A percentile compares a stretch with the other conserved stretches of the same genome.
Evolutionary conservation across 1,139 yeast species (phyloP).

Genomic region (Blastobotrys capitulatus): DNA sequence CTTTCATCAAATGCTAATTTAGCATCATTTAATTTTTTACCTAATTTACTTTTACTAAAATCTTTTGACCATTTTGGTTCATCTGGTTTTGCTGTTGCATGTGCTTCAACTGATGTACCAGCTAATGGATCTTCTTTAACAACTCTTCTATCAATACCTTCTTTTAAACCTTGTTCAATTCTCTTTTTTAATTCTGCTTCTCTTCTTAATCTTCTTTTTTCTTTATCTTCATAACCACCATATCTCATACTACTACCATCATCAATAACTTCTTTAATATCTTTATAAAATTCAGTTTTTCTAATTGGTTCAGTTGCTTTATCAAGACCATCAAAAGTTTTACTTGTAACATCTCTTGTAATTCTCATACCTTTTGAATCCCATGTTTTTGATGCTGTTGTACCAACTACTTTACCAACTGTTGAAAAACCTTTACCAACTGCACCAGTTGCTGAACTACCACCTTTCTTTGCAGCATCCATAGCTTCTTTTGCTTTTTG

Average conservation of each 20-base stretch:
- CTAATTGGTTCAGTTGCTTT: conserved; percentile 93
- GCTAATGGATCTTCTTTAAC: conserved; percentile 82
- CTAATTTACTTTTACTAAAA: conserved; percentile 65
- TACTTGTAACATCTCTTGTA: conserved; percentile 74
- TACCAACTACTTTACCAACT: conserved; percentile 93
- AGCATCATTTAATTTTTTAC: conserved; percentile 56
- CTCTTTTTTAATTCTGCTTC: conserved; percentile 32
- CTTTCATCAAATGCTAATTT: conserved; percentile 77
- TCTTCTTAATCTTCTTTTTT: conserved; percentile 71
- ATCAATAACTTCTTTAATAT: conserved; percentile 81
- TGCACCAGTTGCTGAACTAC: conserved; percentile 46
- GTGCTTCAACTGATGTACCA: conserved; percentile 75
- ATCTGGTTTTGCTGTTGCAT: conserved; percentile 77
- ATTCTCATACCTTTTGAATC: conserved; percentile 89
- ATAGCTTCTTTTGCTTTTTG: conserved; percentile 91
- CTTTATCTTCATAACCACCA: conserved; percentile 90
- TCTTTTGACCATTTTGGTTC: conserved; percentile 56
- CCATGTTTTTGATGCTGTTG: conserved; percentile 90
- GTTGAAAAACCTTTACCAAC: conserved; percentile 79
- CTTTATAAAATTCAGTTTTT: conserved; percentile 83
- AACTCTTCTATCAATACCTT: conserved; percentile 53
- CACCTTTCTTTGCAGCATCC: conserved; percentile 57
- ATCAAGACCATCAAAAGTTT: conserved; percentile 71
- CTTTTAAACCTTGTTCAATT: conserved; percentile 51
- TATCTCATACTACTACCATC: conserved; percentile 85